Evolutionary conservation across 495 filamentous ascomycete species (phyloP).

Genomic region (Chaetomium tenue): DNA sequence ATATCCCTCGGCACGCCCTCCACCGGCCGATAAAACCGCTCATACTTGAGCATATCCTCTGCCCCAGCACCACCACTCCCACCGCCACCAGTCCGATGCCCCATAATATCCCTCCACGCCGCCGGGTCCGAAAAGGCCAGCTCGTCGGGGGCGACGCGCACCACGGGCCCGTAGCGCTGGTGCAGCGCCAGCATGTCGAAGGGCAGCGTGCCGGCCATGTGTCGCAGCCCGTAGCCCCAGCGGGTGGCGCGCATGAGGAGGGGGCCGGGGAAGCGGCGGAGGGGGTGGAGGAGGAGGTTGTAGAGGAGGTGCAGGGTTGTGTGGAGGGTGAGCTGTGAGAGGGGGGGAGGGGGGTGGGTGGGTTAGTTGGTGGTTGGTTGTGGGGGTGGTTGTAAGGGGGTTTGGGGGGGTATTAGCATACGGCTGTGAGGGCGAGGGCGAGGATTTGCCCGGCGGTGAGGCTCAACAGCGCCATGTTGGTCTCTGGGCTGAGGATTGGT

Average conservation of each 20-base stretch:
- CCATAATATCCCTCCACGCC: slow-evolving; percentile 59
- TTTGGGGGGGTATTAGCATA: no score
- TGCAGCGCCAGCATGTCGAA: slow-evolving; percentile 49
- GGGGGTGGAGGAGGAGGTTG: slow-evolving; percentile 52
- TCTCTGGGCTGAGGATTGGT: not conserved
- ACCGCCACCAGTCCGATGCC: slow-evolving; percentile 32
- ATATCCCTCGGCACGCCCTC: slow-evolving; percentile 33
- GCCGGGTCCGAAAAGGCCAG: slow-evolving; percentile 49
- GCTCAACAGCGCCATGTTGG: slow-evolving; percentile 21
- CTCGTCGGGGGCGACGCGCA: slow-evolving; percentile 56
- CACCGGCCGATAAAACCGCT: slow-evolving; percentile 35
- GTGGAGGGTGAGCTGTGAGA: slow-evolving; percentile 16
- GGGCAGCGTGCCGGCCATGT: slow-evolving; percentile 41
- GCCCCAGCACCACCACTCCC: slow-evolving; percentile 16
- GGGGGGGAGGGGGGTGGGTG: not conserved
- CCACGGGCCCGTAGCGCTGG: slow-evolving; percentile 50
- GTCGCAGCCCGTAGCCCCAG: slow-evolving; percentile 34
- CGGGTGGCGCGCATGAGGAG: slow-evolving; percentile 42
- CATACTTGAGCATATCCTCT: slow-evolving; percentile 36
- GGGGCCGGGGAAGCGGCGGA: slow-evolving; percentile 53
- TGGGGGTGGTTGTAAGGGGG: no score
- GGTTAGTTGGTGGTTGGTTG: not conserved
- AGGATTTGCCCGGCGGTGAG: slow-evolving; percentile 13
- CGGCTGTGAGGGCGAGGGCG: slow-evolving; percentile 6
- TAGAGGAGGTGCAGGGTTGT: slow-evolving; percentile 35